Conservation (phyloP, 768 basidiomycete species). For the Mycena latifolia region DNA sequence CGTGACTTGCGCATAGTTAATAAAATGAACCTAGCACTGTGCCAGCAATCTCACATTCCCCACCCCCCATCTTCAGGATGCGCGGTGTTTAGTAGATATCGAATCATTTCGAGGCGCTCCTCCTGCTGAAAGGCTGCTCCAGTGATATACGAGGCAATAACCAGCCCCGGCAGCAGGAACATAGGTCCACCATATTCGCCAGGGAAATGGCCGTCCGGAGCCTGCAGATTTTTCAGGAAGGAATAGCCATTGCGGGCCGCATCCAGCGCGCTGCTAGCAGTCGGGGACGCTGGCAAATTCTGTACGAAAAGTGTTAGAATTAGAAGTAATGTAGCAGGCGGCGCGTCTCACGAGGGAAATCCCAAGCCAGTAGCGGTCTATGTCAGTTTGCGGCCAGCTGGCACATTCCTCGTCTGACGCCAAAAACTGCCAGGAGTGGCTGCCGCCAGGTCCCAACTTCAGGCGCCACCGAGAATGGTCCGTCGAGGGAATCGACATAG, state of each 20-base stretch:
- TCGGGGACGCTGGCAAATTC: conserved; percentile 55
- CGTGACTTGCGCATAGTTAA: conserved; percentile 69
- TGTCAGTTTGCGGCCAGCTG: conserved; percentile 79
- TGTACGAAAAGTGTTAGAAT: conserved; percentile 15
- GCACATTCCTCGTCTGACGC: conserved; percentile 69
- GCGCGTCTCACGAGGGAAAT: conserved; percentile 68
- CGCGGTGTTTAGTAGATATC: conserved; percentile 88
- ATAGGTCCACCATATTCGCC: conserved; percentile 95
- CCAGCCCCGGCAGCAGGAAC: conserved; percentile 88
- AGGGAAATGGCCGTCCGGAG: conserved; percentile 94
- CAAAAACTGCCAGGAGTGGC: conserved; percentile 89
- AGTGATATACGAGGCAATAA: conserved; percentile 94
- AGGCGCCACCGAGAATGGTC: conserved; percentile 87
- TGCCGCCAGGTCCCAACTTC: conserved; percentile 77
- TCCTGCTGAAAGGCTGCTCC: conserved; percentile 82
- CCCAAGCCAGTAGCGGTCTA: conserved; percentile 93
- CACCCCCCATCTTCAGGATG: conserved; percentile 93
- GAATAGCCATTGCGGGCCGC: conserved; percentile 89
- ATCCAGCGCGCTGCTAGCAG: conserved; percentile 75
- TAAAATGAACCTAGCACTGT: conserved; percentile 18
- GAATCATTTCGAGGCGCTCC: conserved; percentile 89
- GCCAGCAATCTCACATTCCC: conserved; percentile 81
- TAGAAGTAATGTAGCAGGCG: not conserved
- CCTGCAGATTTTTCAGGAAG: conserved; percentile 91
- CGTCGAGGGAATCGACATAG: conserved; percentile 64